phyloP scores from a whole-genome alignment of 164 flowering plant species.

The Vitis vinifera region DNA sequence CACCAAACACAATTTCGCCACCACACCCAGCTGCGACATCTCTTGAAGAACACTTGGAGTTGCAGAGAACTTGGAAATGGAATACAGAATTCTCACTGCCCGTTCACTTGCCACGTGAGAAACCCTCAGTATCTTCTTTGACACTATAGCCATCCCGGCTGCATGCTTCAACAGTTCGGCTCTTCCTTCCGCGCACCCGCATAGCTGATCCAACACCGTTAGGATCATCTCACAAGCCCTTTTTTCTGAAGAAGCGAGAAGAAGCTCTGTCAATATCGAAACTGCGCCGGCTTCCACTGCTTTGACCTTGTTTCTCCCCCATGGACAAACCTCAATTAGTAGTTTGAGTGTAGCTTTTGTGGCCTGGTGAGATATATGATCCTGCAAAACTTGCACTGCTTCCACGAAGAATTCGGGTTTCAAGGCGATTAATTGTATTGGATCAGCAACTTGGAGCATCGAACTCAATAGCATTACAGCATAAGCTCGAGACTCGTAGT shows the following conservation, averaged over 20 bases:
- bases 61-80: constrained; percentile 47
- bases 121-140: constrained; percentile 72
- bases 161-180: constrained; percentile 57
- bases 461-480: constrained; percentile 48
- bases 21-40: constrained; percentile 77
- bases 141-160: constrained; percentile 65
- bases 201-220: constrained; percentile 45
- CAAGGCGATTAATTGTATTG: constrained; percentile 25
- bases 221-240: constrained; percentile 46
- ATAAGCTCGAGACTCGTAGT: constrained; percentile 51
- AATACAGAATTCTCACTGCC: constrained; percentile 55
- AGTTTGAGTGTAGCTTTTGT: constrained; percentile 48
- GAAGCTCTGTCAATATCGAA: constrained; percentile 43
- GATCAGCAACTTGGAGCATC: constrained; percentile 48
- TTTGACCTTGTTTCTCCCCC: constrained; percentile 59
- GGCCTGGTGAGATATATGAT: constrained; percentile 50
- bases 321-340: constrained; percentile 37
- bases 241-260: constrained; percentile 45
- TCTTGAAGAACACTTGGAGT: constrained; percentile 44
- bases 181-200: constrained; percentile 75
- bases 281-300: constrained; percentile 70
- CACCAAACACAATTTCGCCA: constrained; percentile 59
- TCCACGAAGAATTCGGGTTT: constrained; percentile 38
- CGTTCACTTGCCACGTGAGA: constrained; percentile 67
- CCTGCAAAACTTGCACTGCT: constrained; percentile 40